phyloP scores from a whole-genome alignment of 2,329 filamentous ascomycete genomes.

The Alternaria arbusti region DNA sequence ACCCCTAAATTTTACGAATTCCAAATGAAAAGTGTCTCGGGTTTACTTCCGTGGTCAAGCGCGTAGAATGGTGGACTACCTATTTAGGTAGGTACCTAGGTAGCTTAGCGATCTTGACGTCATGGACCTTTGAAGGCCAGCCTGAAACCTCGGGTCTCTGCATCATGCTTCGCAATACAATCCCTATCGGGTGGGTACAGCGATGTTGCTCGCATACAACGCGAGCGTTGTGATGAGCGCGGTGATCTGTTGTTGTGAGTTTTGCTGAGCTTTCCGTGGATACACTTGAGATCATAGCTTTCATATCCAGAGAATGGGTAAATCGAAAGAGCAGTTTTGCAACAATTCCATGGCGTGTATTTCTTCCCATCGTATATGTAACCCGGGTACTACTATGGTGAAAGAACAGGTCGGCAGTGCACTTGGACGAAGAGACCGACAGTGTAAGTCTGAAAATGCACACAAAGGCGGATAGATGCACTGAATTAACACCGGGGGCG shows the following conservation, averaged over 20 bases:
- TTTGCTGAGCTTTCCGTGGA: neutral
- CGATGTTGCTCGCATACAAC: neutral
- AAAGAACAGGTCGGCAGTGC: neutral
- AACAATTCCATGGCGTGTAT: rapidly evolving
- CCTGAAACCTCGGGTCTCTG: neutral
- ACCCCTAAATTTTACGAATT: neutral
- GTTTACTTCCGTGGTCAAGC: neutral
- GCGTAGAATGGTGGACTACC: neutral
- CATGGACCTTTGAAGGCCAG: neutral
- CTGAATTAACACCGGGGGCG: neutral
- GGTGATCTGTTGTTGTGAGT: neutral
- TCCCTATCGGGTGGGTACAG: neutral
- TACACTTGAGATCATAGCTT: neutral
- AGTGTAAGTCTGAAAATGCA: neutral
- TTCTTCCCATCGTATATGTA: neutral
- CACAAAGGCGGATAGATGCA: neutral
- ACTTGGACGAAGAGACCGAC: neutral
- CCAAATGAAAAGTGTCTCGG: neutral
- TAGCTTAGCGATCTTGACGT: neutral
- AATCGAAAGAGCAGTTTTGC: neutral
- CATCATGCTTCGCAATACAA: neutral
- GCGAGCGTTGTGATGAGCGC: neutral
- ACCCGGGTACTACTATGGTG: neutral
- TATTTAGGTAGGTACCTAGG: neutral
- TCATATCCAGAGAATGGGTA: neutral